Percentiles rank a stretch among this genome's conserved stretches.
These are phyloP conservation scores for Noccaea caerulescens DNA, from an alignment of 345 rosid species.

Conservation along the genomic window DNA sequence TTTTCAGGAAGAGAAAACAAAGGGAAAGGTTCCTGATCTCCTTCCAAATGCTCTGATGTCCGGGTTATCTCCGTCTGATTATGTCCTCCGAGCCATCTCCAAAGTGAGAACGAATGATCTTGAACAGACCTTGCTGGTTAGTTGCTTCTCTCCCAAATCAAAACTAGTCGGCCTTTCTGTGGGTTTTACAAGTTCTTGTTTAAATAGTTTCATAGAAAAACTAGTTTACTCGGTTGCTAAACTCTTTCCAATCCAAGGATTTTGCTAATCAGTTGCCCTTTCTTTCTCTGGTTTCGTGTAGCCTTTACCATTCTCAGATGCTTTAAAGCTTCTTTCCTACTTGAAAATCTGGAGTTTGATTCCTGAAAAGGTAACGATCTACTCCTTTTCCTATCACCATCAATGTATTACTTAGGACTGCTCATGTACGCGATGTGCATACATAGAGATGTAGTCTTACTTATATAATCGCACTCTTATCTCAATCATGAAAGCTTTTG, in stretches of 20 bases:
- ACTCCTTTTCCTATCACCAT: constrained; percentile 9
- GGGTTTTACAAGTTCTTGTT: constrained; percentile 6
- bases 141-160: constrained; percentile 7
- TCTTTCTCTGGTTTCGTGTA: constrained; percentile 38
- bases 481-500: not conserved
- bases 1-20: constrained; percentile 73
- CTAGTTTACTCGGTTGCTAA: constrained; percentile 3
- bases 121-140: constrained; percentile 91
- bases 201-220: not conserved
- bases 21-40: constrained; percentile 57
- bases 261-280: constrained; percentile 15
- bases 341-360: constrained; percentile 71
- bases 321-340: constrained; percentile 79
- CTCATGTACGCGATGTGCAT: constrained; percentile 1
- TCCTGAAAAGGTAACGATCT: constrained; percentile 73
- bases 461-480: not conserved
- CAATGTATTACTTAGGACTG: not conserved
- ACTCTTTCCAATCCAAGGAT: not conserved
- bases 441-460: not conserved
- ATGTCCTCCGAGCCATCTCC: constrained; percentile 73
- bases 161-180: not conserved
- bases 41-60: constrained; percentile 71
- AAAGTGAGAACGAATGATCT: constrained; percentile 79
- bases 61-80: constrained; percentile 80
- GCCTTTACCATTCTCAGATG: constrained; percentile 94